Conservation (phyloP, 2,329 filamentous ascomycete species). For the Hirsutella rhossiliensis region DNA sequence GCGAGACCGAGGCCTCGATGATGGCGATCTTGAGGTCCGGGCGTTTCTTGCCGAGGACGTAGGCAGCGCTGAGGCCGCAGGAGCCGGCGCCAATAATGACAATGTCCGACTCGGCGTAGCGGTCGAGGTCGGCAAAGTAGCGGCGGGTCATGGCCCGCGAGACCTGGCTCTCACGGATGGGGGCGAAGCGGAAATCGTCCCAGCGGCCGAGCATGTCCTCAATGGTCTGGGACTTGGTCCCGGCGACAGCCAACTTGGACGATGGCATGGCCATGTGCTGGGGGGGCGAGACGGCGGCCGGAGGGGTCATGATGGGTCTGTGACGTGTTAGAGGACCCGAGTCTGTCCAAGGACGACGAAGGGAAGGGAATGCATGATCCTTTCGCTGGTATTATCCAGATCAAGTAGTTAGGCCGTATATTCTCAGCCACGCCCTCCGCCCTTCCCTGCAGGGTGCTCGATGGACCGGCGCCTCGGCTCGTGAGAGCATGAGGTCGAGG, state of each 20-base stretch:
- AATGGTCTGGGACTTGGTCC: constrained; percentile 33
- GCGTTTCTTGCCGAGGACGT: constrained; percentile 69
- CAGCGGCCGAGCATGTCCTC: constrained; percentile 63
- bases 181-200: constrained; percentile 70
- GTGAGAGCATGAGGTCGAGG: not conserved
- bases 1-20: constrained; percentile 77
- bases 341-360: not conserved
- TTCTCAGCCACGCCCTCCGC: constrained; percentile 49
- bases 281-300: constrained; percentile 52
- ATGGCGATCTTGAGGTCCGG: constrained; percentile 88
- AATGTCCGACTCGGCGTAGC: constrained; percentile 83
- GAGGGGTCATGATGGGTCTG: constrained; percentile 59
- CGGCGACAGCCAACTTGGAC: constrained; percentile 26
- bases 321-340: constrained; percentile 15
- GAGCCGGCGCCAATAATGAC: constrained; percentile 88
- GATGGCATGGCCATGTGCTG: constrained; percentile 32
- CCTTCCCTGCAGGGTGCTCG: not conserved
- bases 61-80: constrained; percentile 76
- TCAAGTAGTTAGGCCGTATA: constrained; percentile 86
- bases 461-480: not conserved
- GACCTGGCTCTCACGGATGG: constrained; percentile 85
- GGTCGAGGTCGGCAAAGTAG: constrained; percentile 85
- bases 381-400: constrained; percentile 99
- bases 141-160: constrained; percentile 87
- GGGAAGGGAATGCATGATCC: constrained; percentile 71